Percentiles rank a stretch among this genome's conserved stretches.
Conservation (phyloP, 2,329 filamentous ascomycete genomes). For the Exserohilum turcica region DNA sequence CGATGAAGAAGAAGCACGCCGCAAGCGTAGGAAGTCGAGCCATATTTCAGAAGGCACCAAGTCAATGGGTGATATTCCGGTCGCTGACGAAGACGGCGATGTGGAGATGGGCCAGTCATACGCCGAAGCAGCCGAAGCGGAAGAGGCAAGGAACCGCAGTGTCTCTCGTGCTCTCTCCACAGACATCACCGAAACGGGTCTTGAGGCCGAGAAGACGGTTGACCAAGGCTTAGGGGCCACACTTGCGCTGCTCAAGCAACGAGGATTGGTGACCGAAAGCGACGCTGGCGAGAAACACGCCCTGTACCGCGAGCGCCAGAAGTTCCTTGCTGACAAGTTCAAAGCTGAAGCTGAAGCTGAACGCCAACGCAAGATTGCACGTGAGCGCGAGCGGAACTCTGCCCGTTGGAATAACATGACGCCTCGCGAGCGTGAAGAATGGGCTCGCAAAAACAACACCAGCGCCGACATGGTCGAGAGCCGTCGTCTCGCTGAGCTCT, state of each 20-base stretch:
- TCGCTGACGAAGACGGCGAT: conserved; percentile 58
- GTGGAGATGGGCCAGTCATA: conserved; percentile 60
- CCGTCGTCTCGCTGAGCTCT: conserved; percentile 80
- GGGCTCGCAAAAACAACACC: conserved; percentile 84
- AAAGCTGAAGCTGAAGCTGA: conserved; percentile 81
- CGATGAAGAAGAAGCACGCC: conserved; percentile 50
- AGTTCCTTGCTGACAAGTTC: conserved; percentile 79
- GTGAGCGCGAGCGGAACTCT: conserved; percentile 84
- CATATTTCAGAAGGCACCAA: conserved; percentile 32
- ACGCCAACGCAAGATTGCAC: conserved; percentile 75
- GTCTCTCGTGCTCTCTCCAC: conserved; percentile 48
- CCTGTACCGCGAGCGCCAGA: conserved; percentile 71
- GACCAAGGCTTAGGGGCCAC: conserved; percentile 80
- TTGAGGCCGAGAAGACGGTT: conserved; percentile 84
- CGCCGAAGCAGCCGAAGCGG: conserved; percentile 57
- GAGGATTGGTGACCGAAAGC: conserved; percentile 74
- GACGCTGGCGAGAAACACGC: conserved; percentile 68
- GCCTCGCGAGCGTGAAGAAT: conserved; percentile 87
- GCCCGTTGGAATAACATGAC: conserved; percentile 88
- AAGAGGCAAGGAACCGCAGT: conserved; percentile 47
- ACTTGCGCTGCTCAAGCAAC: conserved; percentile 80
- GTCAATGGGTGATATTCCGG: conserved; percentile 31
- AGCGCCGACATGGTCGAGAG: conserved; percentile 85
- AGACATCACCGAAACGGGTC: conserved; percentile 68
- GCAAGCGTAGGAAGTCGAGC: conserved; percentile 52